phyloP scores from a whole-genome alignment of 1,284 basidiomycete genomes.

The Apiotrichum sp. region DNA sequence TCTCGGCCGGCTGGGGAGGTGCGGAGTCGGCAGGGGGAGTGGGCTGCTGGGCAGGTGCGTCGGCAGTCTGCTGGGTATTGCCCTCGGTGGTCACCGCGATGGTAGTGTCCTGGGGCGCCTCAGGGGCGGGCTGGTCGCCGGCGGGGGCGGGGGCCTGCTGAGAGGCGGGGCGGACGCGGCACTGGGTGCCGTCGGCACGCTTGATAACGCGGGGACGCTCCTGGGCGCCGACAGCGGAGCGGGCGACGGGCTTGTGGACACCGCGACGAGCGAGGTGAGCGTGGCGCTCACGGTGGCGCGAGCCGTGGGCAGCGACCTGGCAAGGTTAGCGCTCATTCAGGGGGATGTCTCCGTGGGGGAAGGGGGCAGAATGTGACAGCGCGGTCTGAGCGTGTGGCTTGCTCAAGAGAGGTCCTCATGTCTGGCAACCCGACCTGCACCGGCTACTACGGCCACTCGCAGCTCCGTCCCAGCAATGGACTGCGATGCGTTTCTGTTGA shows the following conservation, averaged over 20 bases:
- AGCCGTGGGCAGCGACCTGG: conserved; percentile 10
- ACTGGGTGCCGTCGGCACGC: conserved; percentile 36
- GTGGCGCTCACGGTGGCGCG: conserved; percentile 8
- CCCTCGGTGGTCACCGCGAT: conserved; percentile 12
- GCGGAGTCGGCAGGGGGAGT: no score
- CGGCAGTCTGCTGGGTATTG: no score
- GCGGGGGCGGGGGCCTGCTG: conserved; percentile 4
- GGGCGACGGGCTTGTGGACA: neutral
- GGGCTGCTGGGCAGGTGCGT: conserved; percentile 18
- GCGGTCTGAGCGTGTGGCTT: no score
- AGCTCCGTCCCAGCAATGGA: no score
- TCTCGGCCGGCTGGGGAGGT: conserved; percentile 3
- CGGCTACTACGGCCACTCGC: no score
- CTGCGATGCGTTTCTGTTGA: no score
- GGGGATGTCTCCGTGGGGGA: no score
- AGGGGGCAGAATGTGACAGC: no score
- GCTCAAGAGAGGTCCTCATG: no score
- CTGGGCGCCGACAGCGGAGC: conserved; percentile 4
- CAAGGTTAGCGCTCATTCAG: no score
- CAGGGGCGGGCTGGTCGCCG: no score
- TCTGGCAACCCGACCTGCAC: no score
- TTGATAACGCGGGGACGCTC: conserved; percentile 1
- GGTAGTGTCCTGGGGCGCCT: neutral
- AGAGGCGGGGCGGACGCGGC: conserved; percentile 33
- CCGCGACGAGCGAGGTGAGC: neutral